These are phyloP conservation scores for Volutella citrinella DNA, from an alignment of 2,329 filamentous ascomycete genomes.

Conservation along the genomic window DNA sequence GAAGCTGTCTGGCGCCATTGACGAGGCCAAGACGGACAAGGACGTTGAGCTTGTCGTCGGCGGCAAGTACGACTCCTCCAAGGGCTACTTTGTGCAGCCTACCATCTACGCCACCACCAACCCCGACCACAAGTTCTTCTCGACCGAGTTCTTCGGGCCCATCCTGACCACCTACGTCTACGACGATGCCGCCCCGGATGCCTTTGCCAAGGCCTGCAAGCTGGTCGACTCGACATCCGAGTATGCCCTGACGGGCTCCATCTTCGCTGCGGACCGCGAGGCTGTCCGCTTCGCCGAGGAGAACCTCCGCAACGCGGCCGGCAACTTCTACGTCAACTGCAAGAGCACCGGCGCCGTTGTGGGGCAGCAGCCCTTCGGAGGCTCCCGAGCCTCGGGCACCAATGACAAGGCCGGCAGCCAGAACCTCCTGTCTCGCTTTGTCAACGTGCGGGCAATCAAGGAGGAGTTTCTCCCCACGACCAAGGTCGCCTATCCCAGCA, in stretches of 20 bases:
- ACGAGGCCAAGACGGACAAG: conserved; percentile 72
- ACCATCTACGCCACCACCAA: conserved; percentile 77
- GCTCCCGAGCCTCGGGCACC: conserved; percentile 64
- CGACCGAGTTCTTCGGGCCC: conserved; percentile 79
- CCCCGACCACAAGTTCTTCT: conserved; percentile 70
- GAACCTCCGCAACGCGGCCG: conserved; percentile 67
- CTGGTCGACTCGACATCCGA: conserved; percentile 69
- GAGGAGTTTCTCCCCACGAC: conserved; percentile 69
- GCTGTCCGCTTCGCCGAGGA: conserved; percentile 68
- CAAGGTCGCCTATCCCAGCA: conserved; percentile 68
- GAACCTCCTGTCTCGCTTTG: conserved; percentile 63
- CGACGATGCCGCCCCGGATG: conserved; percentile 58
- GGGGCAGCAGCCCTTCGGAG: conserved; percentile 71
- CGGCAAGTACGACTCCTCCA: conserved; percentile 72
- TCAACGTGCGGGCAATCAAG: conserved; percentile 67
- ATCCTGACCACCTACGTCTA: conserved; percentile 74
- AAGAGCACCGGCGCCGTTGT: conserved; percentile 75
- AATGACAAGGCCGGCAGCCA: conserved; percentile 71
- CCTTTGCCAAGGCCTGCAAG: conserved; percentile 58
- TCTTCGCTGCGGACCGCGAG: conserved; percentile 69
- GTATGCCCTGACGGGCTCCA: conserved; percentile 74
- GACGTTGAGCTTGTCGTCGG: conserved; percentile 72
- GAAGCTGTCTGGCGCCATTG: conserved; percentile 74
- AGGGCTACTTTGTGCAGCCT: conserved; percentile 81
- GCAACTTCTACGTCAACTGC: conserved; percentile 86